A percentile compares a stretch with the other conserved stretches of the same genome.
Conservation (phyloP, 306 rosid species). For the Nissolia schottii region DNA sequence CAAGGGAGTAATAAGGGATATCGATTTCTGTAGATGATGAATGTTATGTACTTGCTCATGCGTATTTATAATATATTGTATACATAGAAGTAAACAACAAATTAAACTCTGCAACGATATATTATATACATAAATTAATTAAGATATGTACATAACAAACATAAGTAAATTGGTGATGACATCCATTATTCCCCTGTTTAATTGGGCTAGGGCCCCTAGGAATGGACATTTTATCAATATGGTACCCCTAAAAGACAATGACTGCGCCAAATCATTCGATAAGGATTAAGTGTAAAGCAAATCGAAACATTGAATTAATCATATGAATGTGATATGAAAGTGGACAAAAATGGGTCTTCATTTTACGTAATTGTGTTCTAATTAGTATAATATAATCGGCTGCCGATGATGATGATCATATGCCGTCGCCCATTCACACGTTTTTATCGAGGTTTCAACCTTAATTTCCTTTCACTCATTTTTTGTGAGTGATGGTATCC, state of each 20-base stretch:
- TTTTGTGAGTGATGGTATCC: not conserved
- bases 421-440: not conserved
- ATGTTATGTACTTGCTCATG: not conserved
- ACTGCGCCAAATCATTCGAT: slow-evolving; percentile 1
- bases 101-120: not conserved
- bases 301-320: not conserved
- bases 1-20: not conserved
- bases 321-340: not conserved
- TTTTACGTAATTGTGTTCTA: not conserved
- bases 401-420: not conserved
- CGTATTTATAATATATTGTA: not conserved
- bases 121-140: not conserved
- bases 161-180: not conserved
- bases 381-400: not conserved
- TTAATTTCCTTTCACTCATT: not conserved
- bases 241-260: not conserved
- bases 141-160: not conserved
- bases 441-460: not conserved
- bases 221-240: not conserved
- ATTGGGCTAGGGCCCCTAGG: slow-evolving; percentile 8
- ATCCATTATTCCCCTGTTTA: slow-evolving; percentile 6
- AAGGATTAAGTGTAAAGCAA: not conserved
- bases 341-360: not conserved
- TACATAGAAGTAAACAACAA: slow-evolving; percentile 20
- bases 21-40: not conserved